phyloP scores from a whole-genome alignment of 2,329 filamentous ascomycete genomes.

The Myriosclerotinia scirpicola region DNA sequence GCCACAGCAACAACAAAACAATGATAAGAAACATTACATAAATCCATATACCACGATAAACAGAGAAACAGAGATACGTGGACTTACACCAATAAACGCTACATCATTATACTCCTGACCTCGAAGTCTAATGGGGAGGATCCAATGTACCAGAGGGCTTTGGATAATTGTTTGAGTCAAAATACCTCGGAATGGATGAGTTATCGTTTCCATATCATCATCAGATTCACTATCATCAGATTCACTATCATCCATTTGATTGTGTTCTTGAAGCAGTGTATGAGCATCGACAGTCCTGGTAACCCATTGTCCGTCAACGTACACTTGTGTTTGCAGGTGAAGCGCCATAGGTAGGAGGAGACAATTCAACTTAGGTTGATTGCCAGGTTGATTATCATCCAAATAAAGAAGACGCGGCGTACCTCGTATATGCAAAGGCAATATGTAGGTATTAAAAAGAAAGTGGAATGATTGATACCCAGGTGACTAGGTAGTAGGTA shows the following conservation, averaged over 20 bases:
- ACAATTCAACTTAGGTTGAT: slow-evolving; percentile 12
- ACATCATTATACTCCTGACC: slow-evolving; percentile 73
- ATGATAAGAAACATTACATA: background rate
- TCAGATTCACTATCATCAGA: slow-evolving; percentile 41
- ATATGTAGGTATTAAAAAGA: background rate
- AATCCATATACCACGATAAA: slow-evolving; percentile 4
- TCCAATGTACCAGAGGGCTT: slow-evolving; percentile 72
- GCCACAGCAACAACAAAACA: slow-evolving; percentile 1
- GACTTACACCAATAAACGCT: slow-evolving; percentile 75
- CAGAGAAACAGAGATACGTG: slow-evolving; percentile 25
- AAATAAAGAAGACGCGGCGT: slow-evolving; percentile 8
- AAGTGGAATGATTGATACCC: background rate
- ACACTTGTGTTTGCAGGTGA: slow-evolving; percentile 33
- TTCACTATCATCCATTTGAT: slow-evolving; percentile 40
- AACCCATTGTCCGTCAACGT: slow-evolving; percentile 42
- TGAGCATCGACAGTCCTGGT: slow-evolving; percentile 44
- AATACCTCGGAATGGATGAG: slow-evolving; percentile 62
- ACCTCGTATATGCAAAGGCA: slow-evolving; percentile 13
- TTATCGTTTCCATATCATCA: slow-evolving; percentile 38
- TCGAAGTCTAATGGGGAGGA: slow-evolving; percentile 77
- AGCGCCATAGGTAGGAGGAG: slow-evolving; percentile 34
- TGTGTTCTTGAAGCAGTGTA: slow-evolving; percentile 44
- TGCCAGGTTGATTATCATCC: slow-evolving; percentile 5
- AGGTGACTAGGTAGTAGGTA: no score
- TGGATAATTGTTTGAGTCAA: slow-evolving; percentile 76